Evolutionary conservation across 306 rosid species (phyloP), one percentile per base, ranked within the genome.

Genomic region (Fagus sylvatica): DNA sequence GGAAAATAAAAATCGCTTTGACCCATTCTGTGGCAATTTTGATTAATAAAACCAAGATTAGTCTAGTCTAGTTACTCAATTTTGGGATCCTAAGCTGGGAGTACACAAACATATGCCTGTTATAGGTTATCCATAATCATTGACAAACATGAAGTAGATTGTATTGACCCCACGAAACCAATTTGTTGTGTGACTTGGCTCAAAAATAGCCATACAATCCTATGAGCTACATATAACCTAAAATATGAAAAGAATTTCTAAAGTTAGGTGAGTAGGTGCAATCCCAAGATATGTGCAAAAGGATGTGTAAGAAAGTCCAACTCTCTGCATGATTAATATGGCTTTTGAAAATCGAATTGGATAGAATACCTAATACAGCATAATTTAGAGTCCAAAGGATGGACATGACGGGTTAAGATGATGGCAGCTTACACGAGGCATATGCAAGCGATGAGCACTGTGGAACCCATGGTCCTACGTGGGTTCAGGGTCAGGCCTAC

Each of bases 181-280:
- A 19, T 46, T 17, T 71, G 76, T 46, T 56, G 36, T 54, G 30
- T 41, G 69, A 66, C 60, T 55, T 72, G 78, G 75, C 32, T 66
- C 78, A 81, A 76, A n/a, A 69, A 41, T 65, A 55, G 48, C 55
- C 43, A 42, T 60, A n/a, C 32, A 61, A 39, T 61, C 67, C 49
- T 53, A 17, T 34, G 62, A 53, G 74, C 70, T 13, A 22, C 28
- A 22, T 22, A 81, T 56, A 33, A 30, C 76, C 77, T 36, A 76
- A 15, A 32, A 65, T 48, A n/a, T n/a, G 61, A 39, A 69, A 69
- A 16, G 51, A 70, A 30, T 43, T 76, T 82, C 66, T 72, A n/a
- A 43, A 46, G 79, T 69, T 82, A 72, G 85, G 81, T 82, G 75
- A 73, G 81, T 82, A 72, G 85, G 81, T 81, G 69, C 53, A 72